Percentiles rank a stretch among this genome's conserved stretches.
Conservation (phyloP, 345 rosid species). For the Populus pruinosa region DNA sequence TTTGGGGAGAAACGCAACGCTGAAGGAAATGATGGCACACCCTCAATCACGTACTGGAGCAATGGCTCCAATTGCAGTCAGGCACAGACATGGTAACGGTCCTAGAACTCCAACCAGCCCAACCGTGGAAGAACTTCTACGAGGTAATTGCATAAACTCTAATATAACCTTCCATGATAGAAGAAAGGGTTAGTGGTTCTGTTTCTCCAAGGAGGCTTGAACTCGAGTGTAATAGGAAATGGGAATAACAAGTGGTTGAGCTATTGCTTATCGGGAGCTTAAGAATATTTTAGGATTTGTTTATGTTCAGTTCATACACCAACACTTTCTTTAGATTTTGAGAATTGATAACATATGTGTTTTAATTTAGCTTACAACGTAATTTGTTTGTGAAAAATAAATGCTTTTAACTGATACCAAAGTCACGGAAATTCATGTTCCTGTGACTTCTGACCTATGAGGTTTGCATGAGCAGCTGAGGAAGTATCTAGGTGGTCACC, state of each 20-base stretch:
- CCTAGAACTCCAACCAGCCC: conserved; percentile 36
- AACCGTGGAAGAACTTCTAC: conserved; percentile 40
- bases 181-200: background rate
- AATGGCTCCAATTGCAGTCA: conserved; percentile 28
- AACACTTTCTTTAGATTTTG: background rate
- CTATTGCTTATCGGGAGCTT: background rate
- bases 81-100: conserved; percentile 30
- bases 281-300: background rate
- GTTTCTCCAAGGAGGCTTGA: background rate
- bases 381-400: background rate
- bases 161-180: background rate
- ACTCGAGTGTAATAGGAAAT: background rate
- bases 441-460: background rate
- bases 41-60: conserved; percentile 26
- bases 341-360: background rate
- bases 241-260: background rate
- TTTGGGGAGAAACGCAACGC: conserved; percentile 6
- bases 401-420: background rate
- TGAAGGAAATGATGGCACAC: conserved; percentile 6
- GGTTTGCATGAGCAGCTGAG: conserved; percentile 25
- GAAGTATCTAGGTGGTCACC: conserved; percentile 44
- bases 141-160: conserved; percentile 33
- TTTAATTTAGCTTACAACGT: background rate
- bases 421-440: background rate
- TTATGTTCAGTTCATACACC: background rate